Evolutionary conservation across 1,139 yeast species (phyloP).

Genomic region (Zhuliangozyma blackwelliae): DNA sequence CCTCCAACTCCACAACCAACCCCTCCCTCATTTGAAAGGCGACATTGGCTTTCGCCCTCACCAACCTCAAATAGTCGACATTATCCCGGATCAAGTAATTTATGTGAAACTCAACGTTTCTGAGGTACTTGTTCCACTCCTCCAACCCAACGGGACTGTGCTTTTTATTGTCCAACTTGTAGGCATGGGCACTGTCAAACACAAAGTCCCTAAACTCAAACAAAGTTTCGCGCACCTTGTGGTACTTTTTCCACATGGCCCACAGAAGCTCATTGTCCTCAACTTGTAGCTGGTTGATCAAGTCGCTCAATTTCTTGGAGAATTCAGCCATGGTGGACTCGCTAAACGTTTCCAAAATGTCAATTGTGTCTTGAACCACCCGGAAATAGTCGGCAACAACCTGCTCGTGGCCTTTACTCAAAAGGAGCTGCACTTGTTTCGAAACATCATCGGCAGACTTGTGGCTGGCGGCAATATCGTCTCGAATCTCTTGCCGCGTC

Average conservation of each 20-base stretch:
- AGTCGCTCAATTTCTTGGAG: slow-evolving; percentile 29
- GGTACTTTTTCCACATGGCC: slow-evolving; percentile 67
- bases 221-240: slow-evolving; percentile 52
- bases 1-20: slow-evolving; percentile 12
- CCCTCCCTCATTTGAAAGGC: slow-evolving; percentile 72
- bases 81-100: slow-evolving; percentile 62
- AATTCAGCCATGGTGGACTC: slow-evolving; percentile 60
- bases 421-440: slow-evolving; percentile 25
- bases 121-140: slow-evolving; percentile 48
- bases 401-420: slow-evolving; percentile 31
- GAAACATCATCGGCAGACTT: slow-evolving; percentile 32
- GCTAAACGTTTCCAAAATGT: slow-evolving; percentile 68
- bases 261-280: slow-evolving; percentile 42
- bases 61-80: slow-evolving; percentile 63
- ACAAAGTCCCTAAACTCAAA: slow-evolving; percentile 55
- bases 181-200: slow-evolving; percentile 41
- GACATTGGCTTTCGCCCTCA: slow-evolving; percentile 78
- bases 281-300: slow-evolving; percentile 26
- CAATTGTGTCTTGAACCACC: slow-evolving; percentile 53
- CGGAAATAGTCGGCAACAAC: slow-evolving; percentile 36
- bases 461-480: slow-evolving; percentile 37
- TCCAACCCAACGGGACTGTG: slow-evolving; percentile 37
- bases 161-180: slow-evolving; percentile 16
- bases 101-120: slow-evolving; percentile 58
- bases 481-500: slow-evolving; percentile 58